Evolutionary conservation across 441 rosid genomes (phyloP), one percentile per base, ranked within the genome.

Genomic region (Melianthus villosus): DNA sequence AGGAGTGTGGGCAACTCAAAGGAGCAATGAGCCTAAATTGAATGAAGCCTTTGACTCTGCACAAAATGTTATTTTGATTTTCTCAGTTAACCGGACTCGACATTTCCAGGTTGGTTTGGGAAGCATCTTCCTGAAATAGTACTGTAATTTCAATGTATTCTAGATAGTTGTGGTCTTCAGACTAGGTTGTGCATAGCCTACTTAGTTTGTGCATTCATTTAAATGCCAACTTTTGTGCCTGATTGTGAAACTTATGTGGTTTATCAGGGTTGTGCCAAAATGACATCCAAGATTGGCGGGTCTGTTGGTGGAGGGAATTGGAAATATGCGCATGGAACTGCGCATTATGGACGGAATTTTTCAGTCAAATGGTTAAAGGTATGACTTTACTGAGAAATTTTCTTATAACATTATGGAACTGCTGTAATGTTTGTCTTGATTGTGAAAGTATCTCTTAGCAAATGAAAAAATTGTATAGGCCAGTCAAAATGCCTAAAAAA

Each of bases 1-100:
- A 82, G 96, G 98, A 50, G 91, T 91, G 31, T 91, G 98, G 98
- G 98, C 96, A 48, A 91, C 98, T 44, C 96, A 91, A 67, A 70
- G 94, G 56, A 91, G 93, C 93, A 85, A 91, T 56, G 98, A 85
- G 67, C 68, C 94, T 29, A 91, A 91, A 76, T 57, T 91, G 44
- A 91, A 91, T 28, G 98, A 85, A 71, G 96, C 98, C 56, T 82
- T 85, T 45, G 98, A 91, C 57, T 60, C 81, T 44, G 78, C 73
- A 44, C 94, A 77, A 59, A 85, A 91, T 62, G 96, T 91, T 44
- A 77, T 91, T 53, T 60, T 91, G 47, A 67, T 91, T 40, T 91
- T 91, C 55, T 91, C 94, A 11, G 96, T 91, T 52, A 84, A 91
- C 53, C 75, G 93, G 37, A 82, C 98, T 48, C 80, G 87, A n/a